Evolutionary conservation across 140 eudicot species (phyloP).

Genomic region (Cichorium intybus): DNA sequence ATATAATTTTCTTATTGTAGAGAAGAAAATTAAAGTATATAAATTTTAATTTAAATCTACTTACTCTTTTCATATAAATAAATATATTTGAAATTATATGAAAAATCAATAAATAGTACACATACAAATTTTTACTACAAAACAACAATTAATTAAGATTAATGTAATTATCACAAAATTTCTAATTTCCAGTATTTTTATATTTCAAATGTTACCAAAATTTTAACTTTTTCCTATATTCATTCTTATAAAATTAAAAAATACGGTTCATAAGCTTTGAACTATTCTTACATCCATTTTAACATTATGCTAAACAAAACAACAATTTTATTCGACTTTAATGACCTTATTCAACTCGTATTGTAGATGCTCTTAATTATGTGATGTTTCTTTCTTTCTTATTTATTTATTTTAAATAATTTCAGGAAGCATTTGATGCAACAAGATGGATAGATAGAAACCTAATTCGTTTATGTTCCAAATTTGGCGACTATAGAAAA

Average conservation of each 20-base stretch:
- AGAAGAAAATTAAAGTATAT: no score
- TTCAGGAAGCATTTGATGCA: constrained; percentile 91
- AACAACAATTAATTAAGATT: no score
- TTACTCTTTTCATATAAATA: no score
- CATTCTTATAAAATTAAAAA: no score
- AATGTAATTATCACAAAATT: no score
- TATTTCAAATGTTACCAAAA: background rate
- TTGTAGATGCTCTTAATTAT: background rate
- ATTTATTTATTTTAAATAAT: background rate
- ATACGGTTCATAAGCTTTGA: background rate
- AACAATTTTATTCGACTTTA: no score
- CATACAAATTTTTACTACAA: background rate
- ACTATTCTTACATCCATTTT: background rate
- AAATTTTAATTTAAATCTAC: no score
- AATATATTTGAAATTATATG: no score
- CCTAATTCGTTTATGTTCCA: constrained; percentile 86
- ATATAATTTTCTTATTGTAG: no score
- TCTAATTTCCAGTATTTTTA: no score
- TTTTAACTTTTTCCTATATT: background rate
- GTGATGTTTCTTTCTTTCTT: background rate
- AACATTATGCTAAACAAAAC: background rate
- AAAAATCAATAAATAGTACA: no score
- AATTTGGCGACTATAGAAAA: constrained; percentile 89
- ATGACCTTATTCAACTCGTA: no score
- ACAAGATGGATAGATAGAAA: constrained; percentile 95